These are phyloP conservation scores for Mycena albidolilacea DNA, from an alignment of 768 basidiomycete species.

Conservation along the genomic window DNA sequence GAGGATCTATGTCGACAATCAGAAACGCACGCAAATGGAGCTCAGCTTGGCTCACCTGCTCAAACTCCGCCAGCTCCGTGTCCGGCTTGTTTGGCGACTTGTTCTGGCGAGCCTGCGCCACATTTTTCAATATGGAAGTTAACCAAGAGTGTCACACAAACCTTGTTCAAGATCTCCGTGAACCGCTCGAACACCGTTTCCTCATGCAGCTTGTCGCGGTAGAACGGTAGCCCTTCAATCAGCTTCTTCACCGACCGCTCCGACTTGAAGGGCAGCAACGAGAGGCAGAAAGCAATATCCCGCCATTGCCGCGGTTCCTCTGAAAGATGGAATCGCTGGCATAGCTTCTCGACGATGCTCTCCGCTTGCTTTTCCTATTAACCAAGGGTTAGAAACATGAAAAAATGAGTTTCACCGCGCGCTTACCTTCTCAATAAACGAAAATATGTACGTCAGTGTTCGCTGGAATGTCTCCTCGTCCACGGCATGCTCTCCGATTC, in stretches of 20 bases:
- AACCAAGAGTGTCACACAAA: constrained; percentile 44
- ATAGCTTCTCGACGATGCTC: constrained; percentile 96
- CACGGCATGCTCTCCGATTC: constrained; percentile 91
- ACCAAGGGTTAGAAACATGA: neutral
- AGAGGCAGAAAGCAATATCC: constrained; percentile 96
- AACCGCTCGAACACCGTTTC: constrained; percentile 85
- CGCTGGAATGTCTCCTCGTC: constrained; percentile 94
- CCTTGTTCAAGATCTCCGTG: constrained; percentile 93
- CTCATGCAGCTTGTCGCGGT: constrained; percentile 97
- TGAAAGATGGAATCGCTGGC: constrained; percentile 92
- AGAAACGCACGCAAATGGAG: neutral
- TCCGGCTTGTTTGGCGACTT: constrained; percentile 95
- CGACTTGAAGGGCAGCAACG: constrained; percentile 95
- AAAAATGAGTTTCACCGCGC: neutral
- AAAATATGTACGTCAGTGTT: constrained; percentile 95
- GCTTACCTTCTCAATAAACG: constrained; percentile 94
- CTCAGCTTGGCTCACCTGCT: constrained; percentile 66
- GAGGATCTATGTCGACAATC: constrained; percentile 71
- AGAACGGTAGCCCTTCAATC: constrained; percentile 92
- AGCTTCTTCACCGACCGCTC: constrained; percentile 97
- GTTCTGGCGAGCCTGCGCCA: constrained; percentile 83
- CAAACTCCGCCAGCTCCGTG: constrained; percentile 95
- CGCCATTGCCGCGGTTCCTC: constrained; percentile 96
- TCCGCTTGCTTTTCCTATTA: constrained; percentile 97
- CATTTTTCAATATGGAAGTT: neutral